Conservation (phyloP, 2,329 filamentous ascomycete species). For the Pseudogymnoascus sp. region DNA sequence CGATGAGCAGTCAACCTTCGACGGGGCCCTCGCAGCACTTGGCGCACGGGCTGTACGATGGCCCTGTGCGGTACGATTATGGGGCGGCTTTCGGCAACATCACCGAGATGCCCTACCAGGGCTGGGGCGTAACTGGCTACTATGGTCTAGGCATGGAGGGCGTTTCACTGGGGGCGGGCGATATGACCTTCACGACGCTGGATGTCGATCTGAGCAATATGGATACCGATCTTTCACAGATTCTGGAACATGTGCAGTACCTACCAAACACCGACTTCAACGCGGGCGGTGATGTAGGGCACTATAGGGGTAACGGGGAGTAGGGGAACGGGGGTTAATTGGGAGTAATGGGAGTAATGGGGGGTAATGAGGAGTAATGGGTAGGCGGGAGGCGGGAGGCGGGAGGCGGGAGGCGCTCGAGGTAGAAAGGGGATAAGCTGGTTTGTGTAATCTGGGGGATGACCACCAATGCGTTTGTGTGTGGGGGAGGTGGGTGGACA, state of each 20-base stretch:
- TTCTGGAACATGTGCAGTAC: neutral
- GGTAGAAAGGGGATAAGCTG: neutral
- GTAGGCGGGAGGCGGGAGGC: too few relatives aligned
- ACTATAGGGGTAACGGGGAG: neutral
- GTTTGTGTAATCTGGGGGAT: neutral
- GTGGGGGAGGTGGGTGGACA: neutral
- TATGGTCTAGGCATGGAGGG: neutral
- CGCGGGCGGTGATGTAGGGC: neutral
- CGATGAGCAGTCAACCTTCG: neutral
- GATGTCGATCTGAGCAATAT: slow-evolving; percentile 4
- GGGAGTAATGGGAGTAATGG: neutral
- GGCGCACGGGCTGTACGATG: neutral
- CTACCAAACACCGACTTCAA: slow-evolving; percentile 3
- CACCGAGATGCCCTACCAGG: slow-evolving; percentile 3
- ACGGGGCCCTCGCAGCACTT: neutral
- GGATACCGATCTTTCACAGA: neutral
- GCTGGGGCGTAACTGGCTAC: neutral
- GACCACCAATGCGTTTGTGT: neutral
- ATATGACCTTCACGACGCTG: slow-evolving; percentile 4
- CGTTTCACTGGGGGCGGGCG: neutral
- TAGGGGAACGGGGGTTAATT: neutral
- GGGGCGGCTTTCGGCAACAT: neutral
- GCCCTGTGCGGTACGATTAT: neutral
- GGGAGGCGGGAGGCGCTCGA: neutral
- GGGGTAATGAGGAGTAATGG: neutral